Conservation (phyloP, 73 alveolate genomes). For the Diophrys sp. region DNA sequence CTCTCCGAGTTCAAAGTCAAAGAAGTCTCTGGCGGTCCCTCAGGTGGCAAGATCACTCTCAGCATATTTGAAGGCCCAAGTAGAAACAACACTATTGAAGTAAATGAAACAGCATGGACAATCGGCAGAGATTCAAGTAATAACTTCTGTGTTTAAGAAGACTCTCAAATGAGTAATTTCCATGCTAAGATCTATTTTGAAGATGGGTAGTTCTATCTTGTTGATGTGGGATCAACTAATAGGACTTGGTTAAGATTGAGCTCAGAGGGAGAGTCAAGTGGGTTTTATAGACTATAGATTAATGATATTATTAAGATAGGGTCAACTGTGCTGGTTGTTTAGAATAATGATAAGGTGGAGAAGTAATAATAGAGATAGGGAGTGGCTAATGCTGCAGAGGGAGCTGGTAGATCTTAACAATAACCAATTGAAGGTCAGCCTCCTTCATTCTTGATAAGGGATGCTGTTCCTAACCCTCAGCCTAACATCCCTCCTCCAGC, state of each 20-base stretch:
- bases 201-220: conserved; percentile 46
- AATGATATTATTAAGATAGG: conserved; percentile 76
- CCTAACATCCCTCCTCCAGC: not conserved
- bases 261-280: conserved; percentile 66
- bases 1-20: conserved; percentile 70
- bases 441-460: conserved; percentile 4
- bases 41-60: conserved; percentile 31
- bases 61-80: conserved; percentile 78
- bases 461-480: not conserved
- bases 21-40: conserved; percentile 10
- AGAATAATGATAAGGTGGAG: conserved; percentile 42
- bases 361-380: conserved; percentile 16
- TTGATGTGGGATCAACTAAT: conserved; percentile 77
- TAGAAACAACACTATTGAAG: conserved; percentile 42
- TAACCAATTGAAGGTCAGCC: not conserved
- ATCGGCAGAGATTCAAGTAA: conserved; percentile 75
- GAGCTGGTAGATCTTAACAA: conserved; percentile 38
- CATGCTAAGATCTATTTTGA: conserved; percentile 63
- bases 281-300: conserved; percentile 30
- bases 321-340: conserved; percentile 72
- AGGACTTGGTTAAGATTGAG: conserved; percentile 76
- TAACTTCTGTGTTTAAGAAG: conserved; percentile 62
- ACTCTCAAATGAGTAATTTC: conserved; percentile 66
- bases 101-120: conserved; percentile 45
- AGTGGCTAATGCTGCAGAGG: conserved; percentile 36